phyloP scores from a whole-genome alignment of 129 eudicot species.

The Centella asiatica region DNA sequence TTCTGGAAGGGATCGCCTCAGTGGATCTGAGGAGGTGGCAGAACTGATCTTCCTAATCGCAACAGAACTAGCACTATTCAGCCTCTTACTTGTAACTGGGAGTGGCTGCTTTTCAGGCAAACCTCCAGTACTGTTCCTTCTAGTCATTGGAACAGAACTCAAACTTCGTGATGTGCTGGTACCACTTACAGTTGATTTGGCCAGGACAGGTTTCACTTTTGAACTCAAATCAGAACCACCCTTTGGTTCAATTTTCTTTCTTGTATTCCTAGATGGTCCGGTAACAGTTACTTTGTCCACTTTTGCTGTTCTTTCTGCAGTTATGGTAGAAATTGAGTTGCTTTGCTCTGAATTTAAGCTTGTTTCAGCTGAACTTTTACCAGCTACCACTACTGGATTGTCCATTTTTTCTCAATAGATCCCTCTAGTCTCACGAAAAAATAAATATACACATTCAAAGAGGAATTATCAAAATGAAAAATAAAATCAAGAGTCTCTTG shows the following conservation, averaged over 20 bases:
- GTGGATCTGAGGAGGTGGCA: slow-evolving; percentile 33
- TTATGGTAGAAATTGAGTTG: slow-evolving; percentile 24
- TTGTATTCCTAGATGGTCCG: slow-evolving; percentile 28
- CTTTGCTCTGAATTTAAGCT: slow-evolving; percentile 22
- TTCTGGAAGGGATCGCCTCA: slow-evolving; percentile 77
- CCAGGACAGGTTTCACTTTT: background rate
- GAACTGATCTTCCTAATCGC: slow-evolving; percentile 25
- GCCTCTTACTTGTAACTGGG: slow-evolving; percentile 31
- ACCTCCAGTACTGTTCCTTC: slow-evolving; percentile 91
- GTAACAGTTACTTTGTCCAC: slow-evolving; percentile 29
- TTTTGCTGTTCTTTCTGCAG: slow-evolving; percentile 31
- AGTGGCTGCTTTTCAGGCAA: slow-evolving; percentile 53
- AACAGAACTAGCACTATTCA: slow-evolving; percentile 21
- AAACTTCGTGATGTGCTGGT: slow-evolving; percentile 34
- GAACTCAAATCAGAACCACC: slow-evolving; percentile 19
- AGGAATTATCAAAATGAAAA: no score
- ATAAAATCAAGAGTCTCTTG: no score
- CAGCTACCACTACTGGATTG: slow-evolving; percentile 17
- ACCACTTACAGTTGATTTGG: slow-evolving; percentile 26
- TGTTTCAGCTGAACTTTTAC: slow-evolving; percentile 18
- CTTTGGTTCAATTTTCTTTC: slow-evolving; percentile 40
- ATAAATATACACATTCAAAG: background rate
- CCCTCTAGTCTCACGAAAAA: background rate
- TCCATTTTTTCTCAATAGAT: slow-evolving; percentile 26
- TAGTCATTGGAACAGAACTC: slow-evolving; percentile 39